phyloP scores from a whole-genome alignment of 1,284 basidiomycete species.

The Apiotrichum brassicae region DNA sequence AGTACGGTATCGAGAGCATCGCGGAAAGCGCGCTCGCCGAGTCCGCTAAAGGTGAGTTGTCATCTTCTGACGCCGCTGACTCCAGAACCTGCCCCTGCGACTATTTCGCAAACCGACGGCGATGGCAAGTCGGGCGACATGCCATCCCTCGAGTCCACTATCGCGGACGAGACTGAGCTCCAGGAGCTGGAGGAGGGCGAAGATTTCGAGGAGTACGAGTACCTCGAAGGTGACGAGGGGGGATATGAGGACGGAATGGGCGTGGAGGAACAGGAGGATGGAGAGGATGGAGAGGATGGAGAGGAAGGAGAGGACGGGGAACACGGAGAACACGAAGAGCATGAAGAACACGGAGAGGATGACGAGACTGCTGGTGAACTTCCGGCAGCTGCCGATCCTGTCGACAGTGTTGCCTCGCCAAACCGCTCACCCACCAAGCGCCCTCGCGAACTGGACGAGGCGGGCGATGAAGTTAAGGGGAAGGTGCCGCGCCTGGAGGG shows the following conservation, averaged over 20 bases:
- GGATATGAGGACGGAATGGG: neutral
- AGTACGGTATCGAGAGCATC: constrained; percentile 13
- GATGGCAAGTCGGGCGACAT: no score
- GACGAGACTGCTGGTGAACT: no score
- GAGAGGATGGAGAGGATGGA: neutral
- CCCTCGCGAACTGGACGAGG: constrained; percentile 4
- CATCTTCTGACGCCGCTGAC: no score
- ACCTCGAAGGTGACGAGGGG: constrained; percentile 1
- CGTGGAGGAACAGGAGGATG: neutral
- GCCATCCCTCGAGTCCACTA: constrained; percentile 1
- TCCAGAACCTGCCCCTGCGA: neutral
- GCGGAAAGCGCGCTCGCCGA: constrained; percentile 9
- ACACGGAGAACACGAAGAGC: neutral
- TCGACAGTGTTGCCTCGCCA: no score
- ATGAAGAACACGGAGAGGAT: no score
- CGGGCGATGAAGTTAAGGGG: constrained; percentile 1
- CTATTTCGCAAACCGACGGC: no score
- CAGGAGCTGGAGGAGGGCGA: constrained; percentile 1
- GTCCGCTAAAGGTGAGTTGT: constrained; percentile 5
- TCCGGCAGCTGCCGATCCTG: no score
- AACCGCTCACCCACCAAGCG: constrained; percentile 5
- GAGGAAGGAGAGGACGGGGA: neutral
- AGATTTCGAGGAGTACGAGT: neutral
- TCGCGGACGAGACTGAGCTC: neutral
- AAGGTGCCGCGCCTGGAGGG: constrained; percentile 13